phyloP scores from a whole-genome alignment of 2,329 filamentous ascomycete species.

The Botrytis squamosa region DNA sequence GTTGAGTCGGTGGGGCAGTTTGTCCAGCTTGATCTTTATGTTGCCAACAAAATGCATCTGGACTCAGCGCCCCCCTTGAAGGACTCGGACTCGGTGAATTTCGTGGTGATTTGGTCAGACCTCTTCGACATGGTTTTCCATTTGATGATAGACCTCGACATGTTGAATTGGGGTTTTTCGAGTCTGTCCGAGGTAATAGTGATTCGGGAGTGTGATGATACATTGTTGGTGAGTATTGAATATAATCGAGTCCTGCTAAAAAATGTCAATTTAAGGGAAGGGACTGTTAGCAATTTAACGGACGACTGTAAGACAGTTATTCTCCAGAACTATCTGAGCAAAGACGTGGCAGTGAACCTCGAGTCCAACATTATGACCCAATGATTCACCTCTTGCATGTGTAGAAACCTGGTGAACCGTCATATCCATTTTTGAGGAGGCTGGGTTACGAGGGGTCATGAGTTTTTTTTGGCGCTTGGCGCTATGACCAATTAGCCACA shows the following conservation, averaged over 20 bases:
- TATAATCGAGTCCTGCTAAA: slow-evolving; percentile 6
- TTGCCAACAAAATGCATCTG: slow-evolving; percentile 76
- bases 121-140: slow-evolving; percentile 80
- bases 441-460: slow-evolving; percentile 14
- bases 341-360: slow-evolving; percentile 22
- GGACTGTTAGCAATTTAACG: slow-evolving; percentile 16
- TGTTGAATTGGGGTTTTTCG: slow-evolving; percentile 77
- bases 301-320: not conserved
- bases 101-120: slow-evolving; percentile 51
- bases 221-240: slow-evolving; percentile 44
- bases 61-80: slow-evolving; percentile 30
- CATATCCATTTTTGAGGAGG: slow-evolving; percentile 20
- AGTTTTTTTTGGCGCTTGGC: not conserved
- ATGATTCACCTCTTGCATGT: slow-evolving; percentile 16
- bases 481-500: not conserved
- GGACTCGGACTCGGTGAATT: slow-evolving; percentile 36
- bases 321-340: not conserved
- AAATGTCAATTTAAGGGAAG: not conserved
- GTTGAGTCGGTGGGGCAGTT: slow-evolving; percentile 34
- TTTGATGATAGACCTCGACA: slow-evolving; percentile 83
- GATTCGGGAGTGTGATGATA: slow-evolving; percentile 77
- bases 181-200: slow-evolving; percentile 74
- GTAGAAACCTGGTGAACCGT: not conserved
- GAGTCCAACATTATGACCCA: slow-evolving; percentile 20
- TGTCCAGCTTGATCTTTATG: slow-evolving; percentile 75